These are phyloP conservation scores for Cenchrus fungigraminus DNA, from an alignment of 176 grass and related monocot genomes.

Conservation along the genomic window DNA sequence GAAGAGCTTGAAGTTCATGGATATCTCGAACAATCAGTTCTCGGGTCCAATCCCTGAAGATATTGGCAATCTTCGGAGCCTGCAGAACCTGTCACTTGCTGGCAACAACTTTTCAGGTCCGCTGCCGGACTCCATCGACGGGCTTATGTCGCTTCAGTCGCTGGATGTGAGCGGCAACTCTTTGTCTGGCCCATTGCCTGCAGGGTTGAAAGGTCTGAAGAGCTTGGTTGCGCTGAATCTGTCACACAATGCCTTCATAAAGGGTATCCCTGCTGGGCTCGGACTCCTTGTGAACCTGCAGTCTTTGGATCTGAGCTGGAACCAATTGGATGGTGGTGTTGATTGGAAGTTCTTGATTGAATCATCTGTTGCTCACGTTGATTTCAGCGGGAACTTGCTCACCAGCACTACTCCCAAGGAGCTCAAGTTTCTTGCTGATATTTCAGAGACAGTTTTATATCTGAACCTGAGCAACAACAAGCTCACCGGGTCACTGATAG, in stretches of 20 bases:
- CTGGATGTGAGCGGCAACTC: conserved; percentile 81
- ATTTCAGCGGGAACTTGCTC: conserved; percentile 90
- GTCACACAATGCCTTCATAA: conserved; percentile 82
- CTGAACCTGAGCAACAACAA: conserved; percentile 90
- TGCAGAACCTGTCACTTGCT: conserved; percentile 83
- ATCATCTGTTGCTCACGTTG: conserved; percentile 78
- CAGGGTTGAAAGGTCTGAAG: conserved; percentile 59
- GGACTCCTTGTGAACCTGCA: conserved; percentile 65
- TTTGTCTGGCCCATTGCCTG: conserved; percentile 66
- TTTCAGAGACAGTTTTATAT: conserved; percentile 84
- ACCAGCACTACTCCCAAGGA: conserved; percentile 74
- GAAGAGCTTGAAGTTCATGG: conserved; percentile 82
- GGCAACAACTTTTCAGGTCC: conserved; percentile 89
- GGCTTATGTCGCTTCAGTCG: conserved; percentile 72
- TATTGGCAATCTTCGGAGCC: conserved; percentile 66
- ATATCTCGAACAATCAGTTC: conserved; percentile 82
- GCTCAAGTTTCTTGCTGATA: conserved; percentile 87
- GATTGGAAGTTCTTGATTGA: conserved; percentile 97
- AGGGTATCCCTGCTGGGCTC: conserved; percentile 74
- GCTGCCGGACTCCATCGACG: conserved; percentile 67
- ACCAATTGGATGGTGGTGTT: conserved; percentile 77
- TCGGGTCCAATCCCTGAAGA: conserved; percentile 62
- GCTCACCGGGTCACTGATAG: conserved; percentile 82
- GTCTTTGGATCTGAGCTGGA: conserved; percentile 89
- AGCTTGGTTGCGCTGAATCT: conserved; percentile 77